phyloP scores from a whole-genome alignment of 2,329 filamentous ascomycete species.

The Ascosphaera aggregata region DNA sequence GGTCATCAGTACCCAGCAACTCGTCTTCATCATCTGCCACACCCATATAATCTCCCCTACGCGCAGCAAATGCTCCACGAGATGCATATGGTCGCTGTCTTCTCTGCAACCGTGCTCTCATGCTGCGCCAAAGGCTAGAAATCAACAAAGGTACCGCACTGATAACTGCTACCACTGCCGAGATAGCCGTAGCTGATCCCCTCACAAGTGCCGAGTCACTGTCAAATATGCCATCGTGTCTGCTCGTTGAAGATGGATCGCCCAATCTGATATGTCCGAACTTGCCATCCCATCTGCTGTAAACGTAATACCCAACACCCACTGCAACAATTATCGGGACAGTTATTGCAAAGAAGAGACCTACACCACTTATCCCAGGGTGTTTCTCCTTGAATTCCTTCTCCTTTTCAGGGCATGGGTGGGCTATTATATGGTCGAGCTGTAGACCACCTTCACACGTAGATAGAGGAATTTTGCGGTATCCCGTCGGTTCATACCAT shows the following conservation, averaged over 20 bases:
- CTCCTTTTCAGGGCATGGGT: conserved; percentile 56
- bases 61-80: conserved; percentile 67
- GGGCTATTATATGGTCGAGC: conserved; percentile 41
- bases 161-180: conserved; percentile 54
- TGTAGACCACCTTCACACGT: conserved; percentile 61
- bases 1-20: conserved; percentile 63
- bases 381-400: conserved; percentile 58
- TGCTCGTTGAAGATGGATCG: conserved; percentile 24
- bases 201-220: conserved; percentile 55
- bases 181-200: conserved; percentile 58
- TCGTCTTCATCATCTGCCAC: conserved; percentile 92
- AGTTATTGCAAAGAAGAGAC: conserved; percentile 65
- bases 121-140: conserved; percentile 47
- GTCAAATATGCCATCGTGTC: conserved; percentile 27
- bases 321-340: conserved; percentile 49
- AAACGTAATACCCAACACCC: conserved; percentile 63
- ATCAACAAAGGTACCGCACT: conserved; percentile 50
- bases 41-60: conserved; percentile 64
- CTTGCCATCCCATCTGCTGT: conserved; percentile 63
- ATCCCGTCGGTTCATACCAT: conserved; percentile 70
- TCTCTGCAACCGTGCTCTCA: conserved; percentile 22
- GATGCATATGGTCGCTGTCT: conserved; percentile 54
- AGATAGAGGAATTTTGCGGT: conserved; percentile 70
- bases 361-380: conserved; percentile 39
- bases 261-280: conserved; percentile 85